Conservation (phyloP, 169 alveolate species). For the Babesia bovis region DNA sequence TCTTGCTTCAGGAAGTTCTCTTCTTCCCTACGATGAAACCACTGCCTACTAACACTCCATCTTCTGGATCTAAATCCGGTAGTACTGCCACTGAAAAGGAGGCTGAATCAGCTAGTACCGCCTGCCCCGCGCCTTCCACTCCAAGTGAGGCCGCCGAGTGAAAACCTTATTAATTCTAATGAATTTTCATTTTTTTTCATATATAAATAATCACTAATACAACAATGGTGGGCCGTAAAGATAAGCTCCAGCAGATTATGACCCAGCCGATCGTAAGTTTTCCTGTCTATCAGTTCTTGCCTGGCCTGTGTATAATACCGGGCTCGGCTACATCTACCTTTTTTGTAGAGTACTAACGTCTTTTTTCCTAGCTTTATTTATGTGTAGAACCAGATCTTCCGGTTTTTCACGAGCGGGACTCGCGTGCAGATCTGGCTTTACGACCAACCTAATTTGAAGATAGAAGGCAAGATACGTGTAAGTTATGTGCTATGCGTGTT, state of each 20-base stretch:
- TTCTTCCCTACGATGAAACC: slow-evolving; percentile 99
- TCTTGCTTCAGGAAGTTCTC: slow-evolving; percentile 82
- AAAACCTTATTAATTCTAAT: not conserved
- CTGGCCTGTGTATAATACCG: not conserved
- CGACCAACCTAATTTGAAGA: slow-evolving; percentile 86
- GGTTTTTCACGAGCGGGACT: slow-evolving; percentile 88
- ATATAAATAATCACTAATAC: not conserved
- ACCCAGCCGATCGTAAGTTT: slow-evolving; percentile 86
- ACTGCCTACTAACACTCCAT: slow-evolving; percentile 29
- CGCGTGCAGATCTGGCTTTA: slow-evolving; percentile 93
- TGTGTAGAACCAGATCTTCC: slow-evolving; percentile 88
- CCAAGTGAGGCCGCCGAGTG: slow-evolving; percentile 13
- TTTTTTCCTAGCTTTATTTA: not conserved
- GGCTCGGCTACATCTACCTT: not conserved
- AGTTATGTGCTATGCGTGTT: slow-evolving; percentile 6
- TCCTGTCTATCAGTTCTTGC: not conserved
- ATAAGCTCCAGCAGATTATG: slow-evolving; percentile 86
- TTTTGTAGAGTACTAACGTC: not conserved
- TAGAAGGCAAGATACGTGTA: slow-evolving; percentile 91
- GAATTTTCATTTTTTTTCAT: not conserved
- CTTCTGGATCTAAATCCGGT: not conserved
- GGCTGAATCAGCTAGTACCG: not conserved
- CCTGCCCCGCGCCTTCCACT: slow-evolving; percentile 14
- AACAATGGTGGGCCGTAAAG: slow-evolving; percentile 73
- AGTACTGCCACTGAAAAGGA: not conserved